Evolutionary conservation across 768 basidiomycete species (phyloP).

Genomic region (Agaricus blazei): DNA sequence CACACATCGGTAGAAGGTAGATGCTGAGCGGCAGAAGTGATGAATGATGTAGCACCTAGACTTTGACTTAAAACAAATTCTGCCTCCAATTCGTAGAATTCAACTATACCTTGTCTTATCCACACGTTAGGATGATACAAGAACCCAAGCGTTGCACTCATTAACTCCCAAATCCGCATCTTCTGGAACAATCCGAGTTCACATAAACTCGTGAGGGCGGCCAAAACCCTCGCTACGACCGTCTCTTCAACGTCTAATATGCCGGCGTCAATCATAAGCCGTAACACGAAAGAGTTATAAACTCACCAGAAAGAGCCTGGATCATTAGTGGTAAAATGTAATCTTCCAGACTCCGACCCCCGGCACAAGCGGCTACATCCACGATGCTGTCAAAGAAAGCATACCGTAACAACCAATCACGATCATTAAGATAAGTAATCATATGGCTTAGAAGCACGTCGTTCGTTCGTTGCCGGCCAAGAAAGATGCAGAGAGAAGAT

Average conservation of each 20-base stretch:
- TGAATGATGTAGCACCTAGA: slow-evolving; percentile 80
- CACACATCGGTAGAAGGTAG: slow-evolving; percentile 87
- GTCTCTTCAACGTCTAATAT: slow-evolving; percentile 86
- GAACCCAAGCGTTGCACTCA: slow-evolving; percentile 84
- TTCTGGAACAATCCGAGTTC: slow-evolving; percentile 89
- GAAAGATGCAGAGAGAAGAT: slow-evolving; percentile 86
- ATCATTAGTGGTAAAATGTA: slow-evolving; percentile 97
- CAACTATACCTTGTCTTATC: slow-evolving; percentile 81
- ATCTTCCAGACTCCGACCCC: slow-evolving; percentile 87
- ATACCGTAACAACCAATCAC: slow-evolving; percentile 87
- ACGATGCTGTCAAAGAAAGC: slow-evolving; percentile 96
- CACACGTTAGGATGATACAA: slow-evolving; percentile 93
- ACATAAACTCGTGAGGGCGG: slow-evolving; percentile 81
- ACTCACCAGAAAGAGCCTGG: slow-evolving; percentile 85
- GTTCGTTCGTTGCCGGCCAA: slow-evolving; percentile 89
- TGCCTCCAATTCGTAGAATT: not conserved
- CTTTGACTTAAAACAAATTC: not conserved
- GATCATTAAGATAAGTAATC: slow-evolving; percentile 82
- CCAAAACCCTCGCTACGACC: slow-evolving; percentile 88
- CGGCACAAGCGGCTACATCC: slow-evolving; percentile 92
- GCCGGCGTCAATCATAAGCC: not conserved
- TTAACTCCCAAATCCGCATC: slow-evolving; percentile 96
- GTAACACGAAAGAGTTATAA: not conserved
- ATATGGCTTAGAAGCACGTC: slow-evolving; percentile 90
- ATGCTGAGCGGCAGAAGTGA: slow-evolving; percentile 79